Evolutionary conservation across 306 rosid genomes (phyloP), one percentile per base, ranked within the genome.

Genomic region (Glycine soja): DNA sequence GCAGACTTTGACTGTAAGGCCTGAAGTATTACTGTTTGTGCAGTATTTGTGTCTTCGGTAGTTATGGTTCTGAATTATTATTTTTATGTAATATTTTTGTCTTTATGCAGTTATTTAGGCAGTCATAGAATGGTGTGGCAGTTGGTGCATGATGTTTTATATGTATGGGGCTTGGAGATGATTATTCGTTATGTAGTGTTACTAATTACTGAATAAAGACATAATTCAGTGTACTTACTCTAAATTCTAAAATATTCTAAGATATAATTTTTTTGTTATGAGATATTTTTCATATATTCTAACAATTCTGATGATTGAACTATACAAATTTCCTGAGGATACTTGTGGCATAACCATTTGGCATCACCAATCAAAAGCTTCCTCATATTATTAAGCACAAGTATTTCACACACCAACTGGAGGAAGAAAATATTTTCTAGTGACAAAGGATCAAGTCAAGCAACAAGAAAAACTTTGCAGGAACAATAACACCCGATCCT

Each of bases 311-410:
- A 36, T 36, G 40, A 4, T 36, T 2, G 40, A 3, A 36, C 5
- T 19, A 78, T 40, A 67, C 12, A 45, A 54, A 53, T 62, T 14
- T 42, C 32, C 36, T 34, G 65, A 74, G 64, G 78, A 74, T 46
- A 78, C 24, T 42, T 82, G 70, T 36, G 16, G 50, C 72, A 51
- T 45, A 80, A 46, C 70, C 75, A 75, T 62, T 70, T 70, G 85
- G 42, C 53, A 71, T 65, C 46, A 61, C 48, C 67, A 56, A 80
- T 63, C 14, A 65, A 76, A 70, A 63, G 8, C 40, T 48, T 36
- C 58, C 54, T 18, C 45, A 65, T 50, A 24, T 24, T 24, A 24
- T 24, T 24, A 66, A 34, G 34, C 57, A 78, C 58, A 42, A 24
- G 40, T 15, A 51, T 75, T 61, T n/a, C 62, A 34, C 62, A 34